These are phyloP conservation scores for Epicoccum nigrum DNA, from an alignment of 2,329 filamentous ascomycete species.

Conservation along the genomic window DNA sequence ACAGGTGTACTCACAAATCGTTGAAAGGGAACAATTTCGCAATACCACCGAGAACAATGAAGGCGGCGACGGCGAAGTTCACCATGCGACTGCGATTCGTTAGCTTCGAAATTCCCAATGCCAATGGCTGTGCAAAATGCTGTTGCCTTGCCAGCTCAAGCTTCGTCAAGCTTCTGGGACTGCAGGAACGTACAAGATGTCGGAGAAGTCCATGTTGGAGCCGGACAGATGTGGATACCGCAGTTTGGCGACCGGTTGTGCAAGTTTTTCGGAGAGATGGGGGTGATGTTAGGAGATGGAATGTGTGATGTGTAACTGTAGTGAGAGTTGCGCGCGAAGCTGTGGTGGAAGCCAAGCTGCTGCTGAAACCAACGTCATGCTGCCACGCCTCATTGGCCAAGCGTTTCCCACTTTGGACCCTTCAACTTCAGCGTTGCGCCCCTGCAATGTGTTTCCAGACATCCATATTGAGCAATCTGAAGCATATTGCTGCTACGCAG, in stretches of 20 bases:
- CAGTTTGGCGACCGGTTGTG: conserved; percentile 32
- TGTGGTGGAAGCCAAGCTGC: conserved; percentile 16
- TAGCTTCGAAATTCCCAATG: conserved; percentile 7
- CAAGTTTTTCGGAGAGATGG: conserved; percentile 1
- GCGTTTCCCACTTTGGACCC: neutral
- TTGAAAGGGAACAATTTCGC: conserved; percentile 67
- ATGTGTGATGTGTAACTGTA: conserved; percentile 8
- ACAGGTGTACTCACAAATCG: conserved; percentile 43
- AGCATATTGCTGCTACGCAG: too few relatives aligned
- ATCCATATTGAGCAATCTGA: too few relatives aligned
- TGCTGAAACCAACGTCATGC: conserved; percentile 14
- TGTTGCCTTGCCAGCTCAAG: conserved; percentile 27
- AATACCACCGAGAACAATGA: conserved; percentile 87
- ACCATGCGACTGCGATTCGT: conserved; percentile 76
- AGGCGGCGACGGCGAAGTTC: conserved; percentile 84
- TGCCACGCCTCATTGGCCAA: conserved; percentile 8
- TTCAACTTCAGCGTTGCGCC: neutral
- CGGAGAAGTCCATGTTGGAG: conserved; percentile 81
- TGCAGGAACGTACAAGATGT: conserved; percentile 75
- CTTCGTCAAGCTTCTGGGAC: conserved; percentile 14
- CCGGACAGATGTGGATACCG: conserved; percentile 42
- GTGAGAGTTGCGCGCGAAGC: conserved; percentile 7
- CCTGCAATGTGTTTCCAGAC: neutral
- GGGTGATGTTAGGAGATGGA: conserved; percentile 5
- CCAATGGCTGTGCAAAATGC: conserved; percentile 14